Evolutionary conservation across 345 rosid species (phyloP), one percentile per base, ranked within the genome.

Genomic region (Laguncularia racemosa): DNA sequence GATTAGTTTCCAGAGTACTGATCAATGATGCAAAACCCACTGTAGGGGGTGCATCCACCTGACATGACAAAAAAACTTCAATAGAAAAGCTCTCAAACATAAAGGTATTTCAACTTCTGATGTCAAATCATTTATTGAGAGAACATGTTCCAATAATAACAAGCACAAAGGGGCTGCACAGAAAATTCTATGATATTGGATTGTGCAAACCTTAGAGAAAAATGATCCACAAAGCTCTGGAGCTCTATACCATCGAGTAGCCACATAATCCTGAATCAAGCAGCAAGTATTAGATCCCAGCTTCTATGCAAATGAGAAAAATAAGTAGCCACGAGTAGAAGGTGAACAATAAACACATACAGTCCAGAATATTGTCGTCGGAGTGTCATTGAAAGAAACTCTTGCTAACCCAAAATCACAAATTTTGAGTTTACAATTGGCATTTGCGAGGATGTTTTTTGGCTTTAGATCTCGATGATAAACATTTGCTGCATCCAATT

Each of bases 141-240:
- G 11, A 33, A 33, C 40, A 4, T 33, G 40, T 33, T 33, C 9
- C 0, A 33, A 33, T 33, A 33, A 6, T 4, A 4, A 4, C 40
- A 33, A 33, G 40, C 40, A 33, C 40, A 33, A 33, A 33, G 11
- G 28, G 1, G 40, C 40, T 6, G 40, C 40, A 33, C 40, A 33
- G 40, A 33, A 33, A 33, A 33, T 6, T 33, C 11, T 33, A 33
- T 10, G 9, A 33, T 33, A 33, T 7, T 33, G 40, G 40, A 5
- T 33, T 6, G 40, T 10, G 7, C 40, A 64, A 65, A 92, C 98
- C 92, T 89, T 92, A 2, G 98, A 92, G 76, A 81, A 92, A 76
- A 92, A 92, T 13, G 98, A 92, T 61, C 98, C 98, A 73, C 98
- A 92, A 12, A 92, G 85, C 81, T 92, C 98, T 19, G 96, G 98